Evolutionary conservation across 352 stramenopile species (phyloP), one percentile per base, ranked within the genome.

Genomic region (Phytophthora tubulina): DNA sequence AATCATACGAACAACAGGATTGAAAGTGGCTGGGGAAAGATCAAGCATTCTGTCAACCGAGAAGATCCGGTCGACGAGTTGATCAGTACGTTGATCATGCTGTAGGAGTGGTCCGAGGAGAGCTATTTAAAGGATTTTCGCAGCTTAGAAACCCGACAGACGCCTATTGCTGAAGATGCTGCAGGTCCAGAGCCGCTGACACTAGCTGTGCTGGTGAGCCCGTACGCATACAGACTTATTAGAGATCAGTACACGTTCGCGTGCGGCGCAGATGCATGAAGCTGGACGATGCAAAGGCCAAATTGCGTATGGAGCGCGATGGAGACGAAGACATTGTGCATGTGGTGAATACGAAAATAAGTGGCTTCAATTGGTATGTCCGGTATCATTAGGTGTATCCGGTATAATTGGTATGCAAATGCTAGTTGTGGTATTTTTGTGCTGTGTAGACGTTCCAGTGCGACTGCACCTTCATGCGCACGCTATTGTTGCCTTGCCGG

Each of bases 31-130:
- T 49, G 42, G 42, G 44, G 42, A 10, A 11, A 49, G 42, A 49
- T 49, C 30, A 56, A 56, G 13, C 31, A 31, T 3, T 3, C 30
- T 4, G 31, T 56, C 2, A 5, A 56, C 8, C 6, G 49, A 5
- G 49, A 42, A 15, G 31, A 56, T 17, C 32, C 49, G 14, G 30
- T 49, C 30, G 42, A 49, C 42, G n/a, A 27, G n/a, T 49, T 42
- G 32, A n/a, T 27, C 15, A 54, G 13, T 11, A 54, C 45, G 2
- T 8, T 74, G 8, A 56, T 62, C 6, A 59, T 75, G 53, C 42
- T 73, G 1, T 57, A 63, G n/a, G 66, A 73, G 36, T 69, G 44
- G 45, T 27, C 51, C 1, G 8, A 73, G 13, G 66, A 69, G 11
- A 3, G 21, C 5, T 73, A 68, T 30, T 21, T 68, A 36, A 59